Base-by-base conservation (phyloP, 2,329 filamentous ascomycete species). In the Colletotrichum paranaense region DNA sequence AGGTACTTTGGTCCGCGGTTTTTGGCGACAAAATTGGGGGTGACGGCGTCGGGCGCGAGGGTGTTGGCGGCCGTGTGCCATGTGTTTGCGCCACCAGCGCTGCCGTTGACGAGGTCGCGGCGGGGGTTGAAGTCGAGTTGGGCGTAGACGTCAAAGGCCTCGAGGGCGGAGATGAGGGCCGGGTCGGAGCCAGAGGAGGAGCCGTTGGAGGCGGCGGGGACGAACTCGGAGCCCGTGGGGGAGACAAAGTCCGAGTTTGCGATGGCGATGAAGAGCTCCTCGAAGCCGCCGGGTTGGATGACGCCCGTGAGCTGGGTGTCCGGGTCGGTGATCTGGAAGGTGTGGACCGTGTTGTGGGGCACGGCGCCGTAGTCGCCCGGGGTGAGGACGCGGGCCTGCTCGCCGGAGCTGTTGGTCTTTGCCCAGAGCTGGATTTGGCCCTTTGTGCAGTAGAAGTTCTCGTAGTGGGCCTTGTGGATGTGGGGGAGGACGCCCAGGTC, bases 211-310 rank as follows among this genome's bases (percentile, higher is more conserved):
- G 70, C 60, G 55, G 70, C 70, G 24, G 70, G 70, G 24, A 70
- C 66, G 42, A 70, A 78, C 70, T 80, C 81, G 30, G 75, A 72
- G 46, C 66, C 72, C 68, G 75, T 64, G 76, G 84, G 86, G 76
- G 86, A 86, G 5, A 58, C 68, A 58, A 72, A 72, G n/a, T 68
- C 66, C 12, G 67, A 78, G 72, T 80, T 81, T 30, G 75, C 74
- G 49, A 70, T 74, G 75, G 76, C 62, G 76, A 84, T 85, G 78
- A 86, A 86, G 5, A 86, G 80, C 2, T 83, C 79, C 79, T 88
- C 86, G 63, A 88, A 87, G n/a, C 85, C 85, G 38, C 86, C 85
- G 3, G 86, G 86, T 8, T 81, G 79, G 58, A 87, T 84, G 0
- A 86, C 80, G 2, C 86, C 86, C 1, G 84, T 80, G 77, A 88